Base-by-base conservation (phyloP, 805 yeast species). In the Nakazawaea populi region DNA sequence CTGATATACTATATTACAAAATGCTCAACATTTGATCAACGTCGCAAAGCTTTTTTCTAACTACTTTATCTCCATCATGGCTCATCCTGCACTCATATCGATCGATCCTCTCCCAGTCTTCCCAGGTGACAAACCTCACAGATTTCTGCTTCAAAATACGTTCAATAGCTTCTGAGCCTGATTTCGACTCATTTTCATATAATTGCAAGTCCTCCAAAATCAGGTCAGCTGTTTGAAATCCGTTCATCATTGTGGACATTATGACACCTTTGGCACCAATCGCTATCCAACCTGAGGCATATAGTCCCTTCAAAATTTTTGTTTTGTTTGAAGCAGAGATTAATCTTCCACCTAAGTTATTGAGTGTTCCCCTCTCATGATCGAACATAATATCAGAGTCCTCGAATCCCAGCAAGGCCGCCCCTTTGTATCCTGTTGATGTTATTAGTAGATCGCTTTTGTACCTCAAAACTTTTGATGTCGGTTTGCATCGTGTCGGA, bases 251-350 rank as follows among this genome's bases (percentile, higher is more conserved):
- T 0, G 98, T 89, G 11, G 88, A 76, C 14, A 96, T 95, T 56
- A 94, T 94, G 4, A 89, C 95, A 1, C 99, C 99, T 31, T 77
- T 77, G 6, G 96, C 87, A 1, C 96, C 96, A 47, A 79, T 82
- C 51, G 86, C 81, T 44, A 90, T 83, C 99, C 99, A 94, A 0
- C 99, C 99, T 7, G 90, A 72, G 2, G 87, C 83, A 58, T 90
- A 92, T 52, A 89, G 68, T 0, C 89, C 85, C 2, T 60, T 61
- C 43, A 56, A 34, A 6, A 49, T 52, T 35, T 37, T 18, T n/a
- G 51, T 52, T 6, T 37, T 27, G n/a, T 41, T 32, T 3, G 56
- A 47, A 1, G 56, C 52, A 35, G 63, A 57, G 8, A 71, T 51
- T 0, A 76, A 76, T 39, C 77, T 66, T 1, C 83, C 85, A 27